Evolutionary conservation across 2,329 filamentous ascomycete species (phyloP).

Genomic region (Fusarium sp.): DNA sequence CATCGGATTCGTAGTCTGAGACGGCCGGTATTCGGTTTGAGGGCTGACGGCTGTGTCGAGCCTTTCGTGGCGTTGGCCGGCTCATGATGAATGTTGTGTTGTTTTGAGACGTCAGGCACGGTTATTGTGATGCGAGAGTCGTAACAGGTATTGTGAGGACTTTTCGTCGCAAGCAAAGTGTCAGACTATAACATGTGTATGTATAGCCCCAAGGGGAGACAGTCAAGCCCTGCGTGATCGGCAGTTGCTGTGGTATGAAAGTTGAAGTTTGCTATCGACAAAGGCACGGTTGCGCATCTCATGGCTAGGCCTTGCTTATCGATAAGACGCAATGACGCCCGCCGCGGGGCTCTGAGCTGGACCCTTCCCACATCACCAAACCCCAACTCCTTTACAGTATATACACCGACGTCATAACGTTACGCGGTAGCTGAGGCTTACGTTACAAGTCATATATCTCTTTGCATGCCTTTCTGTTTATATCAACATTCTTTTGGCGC

Average conservation of each 20-base stretch:
- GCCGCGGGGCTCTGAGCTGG: slow-evolving; percentile 21
- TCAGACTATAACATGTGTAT: background rate
- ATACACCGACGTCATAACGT: slow-evolving; percentile 23
- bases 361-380: slow-evolving; percentile 34
- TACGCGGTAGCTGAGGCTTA: slow-evolving; percentile 18
- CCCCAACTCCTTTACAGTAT: slow-evolving; percentile 14
- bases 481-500: slow-evolving; percentile 27
- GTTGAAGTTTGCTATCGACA: slow-evolving; percentile 22
- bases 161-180: background rate
- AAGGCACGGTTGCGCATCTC: slow-evolving; percentile 32
- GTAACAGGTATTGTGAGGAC: background rate
- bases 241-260: slow-evolving; percentile 13
- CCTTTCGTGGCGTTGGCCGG: slow-evolving; percentile 53
- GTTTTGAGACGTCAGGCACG: slow-evolving; percentile 21
- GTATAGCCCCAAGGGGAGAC: background rate
- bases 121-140: background rate
- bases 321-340: slow-evolving; percentile 44
- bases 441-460: background rate
- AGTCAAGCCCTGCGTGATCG: slow-evolving; percentile 2
- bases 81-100: slow-evolving; percentile 52
- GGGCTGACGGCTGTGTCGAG: slow-evolving; percentile 53
- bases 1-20: slow-evolving; percentile 75
- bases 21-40: slow-evolving; percentile 53
- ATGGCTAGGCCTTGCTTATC: slow-evolving; percentile 40
- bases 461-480: slow-evolving; percentile 10